These are phyloP conservation scores for Tilletia walkeri DNA, from an alignment of 1,284 basidiomycete genomes.

Conservation along the genomic window DNA sequence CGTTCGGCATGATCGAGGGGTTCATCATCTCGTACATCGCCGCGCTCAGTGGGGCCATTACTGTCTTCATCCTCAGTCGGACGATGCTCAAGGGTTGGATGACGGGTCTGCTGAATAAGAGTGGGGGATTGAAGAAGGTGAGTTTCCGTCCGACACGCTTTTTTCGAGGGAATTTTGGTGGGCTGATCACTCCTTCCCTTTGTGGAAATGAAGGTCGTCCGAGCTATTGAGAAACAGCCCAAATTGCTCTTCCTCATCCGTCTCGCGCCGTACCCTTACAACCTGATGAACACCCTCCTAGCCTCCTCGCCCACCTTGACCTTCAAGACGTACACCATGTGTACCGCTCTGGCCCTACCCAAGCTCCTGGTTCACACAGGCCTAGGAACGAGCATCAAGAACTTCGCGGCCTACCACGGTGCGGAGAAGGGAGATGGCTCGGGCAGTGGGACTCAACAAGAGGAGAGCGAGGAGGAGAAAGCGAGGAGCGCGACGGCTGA, in stretches of 20 bases:
- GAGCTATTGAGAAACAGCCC: constrained; percentile 81
- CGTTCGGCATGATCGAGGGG: constrained; percentile 75
- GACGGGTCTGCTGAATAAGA: constrained; percentile 67
- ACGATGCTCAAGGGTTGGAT: constrained; percentile 70
- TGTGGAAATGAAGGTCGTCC: constrained; percentile 61
- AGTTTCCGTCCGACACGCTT: background rate
- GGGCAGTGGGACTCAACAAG: background rate
- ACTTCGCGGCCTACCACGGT: constrained; percentile 69
- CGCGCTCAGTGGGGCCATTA: constrained; percentile 74
- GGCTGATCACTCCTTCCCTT: background rate
- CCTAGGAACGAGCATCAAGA: constrained; percentile 76
- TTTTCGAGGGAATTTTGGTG: background rate
- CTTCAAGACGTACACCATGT: constrained; percentile 71
- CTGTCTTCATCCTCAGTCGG: constrained; percentile 74
- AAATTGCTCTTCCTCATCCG: constrained; percentile 80
- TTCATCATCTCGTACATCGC: constrained; percentile 78
- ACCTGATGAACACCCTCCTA: constrained; percentile 83
- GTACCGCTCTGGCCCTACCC: constrained; percentile 77
- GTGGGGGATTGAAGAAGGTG: constrained; percentile 52
- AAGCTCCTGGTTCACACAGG: constrained; percentile 82
- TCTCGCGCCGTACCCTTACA: constrained; percentile 66
- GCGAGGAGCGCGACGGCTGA: constrained; percentile 56
- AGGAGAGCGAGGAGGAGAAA: constrained; percentile 43
- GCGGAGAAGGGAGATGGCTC: constrained; percentile 15
- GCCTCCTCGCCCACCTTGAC: constrained; percentile 81